phyloP scores from a whole-genome alignment of 192 early-diverging fungal genomes.

The Funneliformis mosseae region DNA sequence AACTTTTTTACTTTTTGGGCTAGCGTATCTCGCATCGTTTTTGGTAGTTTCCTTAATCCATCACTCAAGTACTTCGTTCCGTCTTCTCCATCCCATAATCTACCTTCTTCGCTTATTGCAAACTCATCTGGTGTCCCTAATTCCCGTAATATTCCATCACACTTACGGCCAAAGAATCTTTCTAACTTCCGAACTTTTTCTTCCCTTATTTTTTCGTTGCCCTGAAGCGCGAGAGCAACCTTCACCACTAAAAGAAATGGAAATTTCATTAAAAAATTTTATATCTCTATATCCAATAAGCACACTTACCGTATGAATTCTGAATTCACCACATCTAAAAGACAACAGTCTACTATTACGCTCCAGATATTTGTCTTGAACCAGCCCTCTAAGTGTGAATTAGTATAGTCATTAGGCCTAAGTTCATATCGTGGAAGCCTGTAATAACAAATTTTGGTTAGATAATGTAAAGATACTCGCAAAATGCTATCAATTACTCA shows the following conservation, averaged over 20 bases:
- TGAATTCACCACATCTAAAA: constrained; percentile 15
- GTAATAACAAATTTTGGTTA: no score
- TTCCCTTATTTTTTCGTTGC: constrained; percentile 13
- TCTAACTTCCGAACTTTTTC: constrained; percentile 22
- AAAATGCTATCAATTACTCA: no score
- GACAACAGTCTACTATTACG: constrained; percentile 22
- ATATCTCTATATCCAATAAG: not conserved
- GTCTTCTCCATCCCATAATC: constrained; percentile 23
- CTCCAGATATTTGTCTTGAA: constrained; percentile 33
- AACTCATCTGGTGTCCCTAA: constrained; percentile 30
- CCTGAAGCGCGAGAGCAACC: constrained; percentile 31
- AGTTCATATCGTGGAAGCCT: constrained; percentile 31
- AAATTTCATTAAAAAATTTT: not conserved
- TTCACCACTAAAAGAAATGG: constrained; percentile 27
- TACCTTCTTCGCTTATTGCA: constrained; percentile 30
- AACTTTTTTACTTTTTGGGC: constrained; percentile 26
- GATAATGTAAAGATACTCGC: no score
- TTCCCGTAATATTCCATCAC: constrained; percentile 29
- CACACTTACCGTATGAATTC: constrained; percentile 29
- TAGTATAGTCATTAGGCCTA: constrained; percentile 9
- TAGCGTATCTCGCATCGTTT: constrained; percentile 26
- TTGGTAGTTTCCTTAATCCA: constrained; percentile 12
- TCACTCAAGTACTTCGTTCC: constrained; percentile 16
- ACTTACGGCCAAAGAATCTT: constrained; percentile 23
- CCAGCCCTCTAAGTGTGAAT: constrained; percentile 21